Evolutionary conservation across 129 eudicot genomes (phyloP), one percentile per base, ranked within the genome.

Genomic region (Chrysanthemum lavandulifolium): DNA sequence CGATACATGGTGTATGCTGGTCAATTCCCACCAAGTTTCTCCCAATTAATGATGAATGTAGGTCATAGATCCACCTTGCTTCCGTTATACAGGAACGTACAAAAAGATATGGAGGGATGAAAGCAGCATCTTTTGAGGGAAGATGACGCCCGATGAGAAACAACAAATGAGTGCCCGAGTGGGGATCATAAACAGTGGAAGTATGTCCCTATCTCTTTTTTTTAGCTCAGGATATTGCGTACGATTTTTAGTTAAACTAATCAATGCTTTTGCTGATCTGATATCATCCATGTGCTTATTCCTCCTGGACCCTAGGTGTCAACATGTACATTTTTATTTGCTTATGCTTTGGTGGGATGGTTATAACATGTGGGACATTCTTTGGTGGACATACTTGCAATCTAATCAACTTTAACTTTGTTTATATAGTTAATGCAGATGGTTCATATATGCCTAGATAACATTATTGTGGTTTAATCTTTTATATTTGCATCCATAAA

Each of bases 181-280:
- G 51, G 47, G 64, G 59, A 45, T 6, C 13, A 15, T 18, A 19
- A 59, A 72, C 15, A 60, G 12, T 59, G 58, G 31, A 72, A 25
- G 29, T 10, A 72, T 72, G 50, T 47, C 76, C 56, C 2, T 49
- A 25, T 73, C 49, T 60, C 23, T 73, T 49, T 60, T 72, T 47
- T 23, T 23, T 6, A 27, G 15, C 68, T 72, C 27, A 10, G 47
- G 60, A 73, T 73, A 61, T 61, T 61, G 69, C 15, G 48, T 73
- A 60, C 69, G 51, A n/a, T 27, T 48, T 61, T 48, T 10, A 6
- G 77, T 23, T 59, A 48, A 7, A 10, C 54, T 13, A 70, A 23
- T 15, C 7, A 36, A 70, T 70, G 53, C 3, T 15, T 60, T 73
- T 72, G 48, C 36, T 72, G 76, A 72, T 47, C 23, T 72, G 19